These are phyloP conservation scores for Leucocoprinus sp. DNA, from an alignment of 768 basidiomycete genomes.

Conservation along the genomic window DNA sequence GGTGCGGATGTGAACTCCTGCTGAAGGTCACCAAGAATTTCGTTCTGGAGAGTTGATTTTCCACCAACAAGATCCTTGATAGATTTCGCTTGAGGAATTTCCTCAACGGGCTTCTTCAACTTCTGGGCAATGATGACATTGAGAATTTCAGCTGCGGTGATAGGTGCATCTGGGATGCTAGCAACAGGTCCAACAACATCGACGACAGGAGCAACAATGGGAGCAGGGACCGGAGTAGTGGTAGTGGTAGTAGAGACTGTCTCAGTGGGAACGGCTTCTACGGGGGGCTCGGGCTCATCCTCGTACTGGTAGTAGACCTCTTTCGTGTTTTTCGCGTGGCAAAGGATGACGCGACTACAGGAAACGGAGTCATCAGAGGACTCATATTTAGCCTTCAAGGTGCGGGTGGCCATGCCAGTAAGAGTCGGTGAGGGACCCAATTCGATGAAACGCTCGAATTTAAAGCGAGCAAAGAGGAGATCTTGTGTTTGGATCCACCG, in stretches of 20 bases:
- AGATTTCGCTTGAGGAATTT: conserved; percentile 84
- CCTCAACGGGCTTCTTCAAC: conserved; percentile 89
- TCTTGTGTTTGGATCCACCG: conserved; percentile 99
- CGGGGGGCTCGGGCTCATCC: conserved; percentile 54
- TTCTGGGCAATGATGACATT: conserved; percentile 91
- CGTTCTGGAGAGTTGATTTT: conserved; percentile 98
- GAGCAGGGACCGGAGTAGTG: conserved; percentile 12
- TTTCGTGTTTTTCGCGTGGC: conserved; percentile 91
- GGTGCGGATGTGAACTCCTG: conserved; percentile 92
- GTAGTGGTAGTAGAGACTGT: conserved; percentile 14
- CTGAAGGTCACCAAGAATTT: conserved; percentile 94
- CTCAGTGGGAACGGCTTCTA: conserved; percentile 19
- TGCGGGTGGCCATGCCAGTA: conserved; percentile 88
- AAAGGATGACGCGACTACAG: conserved; percentile 76
- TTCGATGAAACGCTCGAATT: conserved; percentile 91
- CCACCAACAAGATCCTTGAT: conserved; percentile 99
- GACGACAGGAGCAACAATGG: conserved; percentile 32
- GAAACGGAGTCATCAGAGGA: conserved; percentile 77
- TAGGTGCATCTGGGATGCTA: conserved; percentile 80
- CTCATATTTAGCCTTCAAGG: conserved; percentile 92
- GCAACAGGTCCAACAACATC: conserved; percentile 51
- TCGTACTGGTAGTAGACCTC: conserved; percentile 99
- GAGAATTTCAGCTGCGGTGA: conserved; percentile 86
- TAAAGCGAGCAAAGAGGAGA: conserved; percentile 75
- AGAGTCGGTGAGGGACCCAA: conserved; percentile 94